Conservation (phyloP, 2,329 filamentous ascomycete species). For the Orbilia brochopaga region DNA sequence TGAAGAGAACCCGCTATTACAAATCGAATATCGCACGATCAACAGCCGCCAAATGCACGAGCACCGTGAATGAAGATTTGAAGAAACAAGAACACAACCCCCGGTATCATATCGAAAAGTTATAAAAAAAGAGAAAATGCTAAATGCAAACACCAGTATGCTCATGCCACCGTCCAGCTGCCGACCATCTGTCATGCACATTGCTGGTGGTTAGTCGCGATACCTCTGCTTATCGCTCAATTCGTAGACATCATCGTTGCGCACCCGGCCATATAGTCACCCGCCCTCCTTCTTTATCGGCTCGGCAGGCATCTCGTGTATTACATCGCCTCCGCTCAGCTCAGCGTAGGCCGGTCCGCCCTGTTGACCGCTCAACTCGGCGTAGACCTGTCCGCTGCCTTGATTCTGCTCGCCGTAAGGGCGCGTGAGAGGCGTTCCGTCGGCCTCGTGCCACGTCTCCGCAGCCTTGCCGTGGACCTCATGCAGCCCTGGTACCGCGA, state of each 20-base stretch:
- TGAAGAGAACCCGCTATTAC: neutral
- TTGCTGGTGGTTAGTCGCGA: conserved; percentile 13
- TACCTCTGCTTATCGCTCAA: conserved; percentile 28
- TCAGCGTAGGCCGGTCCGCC: too few relatives aligned
- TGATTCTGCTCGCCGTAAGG: conserved; percentile 10
- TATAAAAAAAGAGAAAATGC: too few relatives aligned
- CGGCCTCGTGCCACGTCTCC: conserved; percentile 41
- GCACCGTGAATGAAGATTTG: neutral
- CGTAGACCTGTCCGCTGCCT: neutral
- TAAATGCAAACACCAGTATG: neutral
- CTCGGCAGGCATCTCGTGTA: conserved; percentile 25
- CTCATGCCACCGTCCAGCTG: neutral
- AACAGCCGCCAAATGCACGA: neutral
- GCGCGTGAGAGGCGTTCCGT: conserved; percentile 31
- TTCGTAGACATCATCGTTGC: conserved; percentile 35
- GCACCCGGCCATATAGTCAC: conserved; percentile 47
- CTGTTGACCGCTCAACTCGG: too few relatives aligned
- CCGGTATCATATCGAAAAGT: neutral
- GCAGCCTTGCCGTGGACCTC: conserved; percentile 22
- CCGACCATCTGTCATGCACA: neutral
- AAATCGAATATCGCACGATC: neutral
- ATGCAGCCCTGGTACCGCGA: conserved; percentile 14
- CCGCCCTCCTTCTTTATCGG: conserved; percentile 20
- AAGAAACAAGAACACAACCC: neutral
- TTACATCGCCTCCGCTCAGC: conserved; percentile 28